phyloP scores from a whole-genome alignment of 176 grass and related monocot genomes.

The Poa pratensis region DNA sequence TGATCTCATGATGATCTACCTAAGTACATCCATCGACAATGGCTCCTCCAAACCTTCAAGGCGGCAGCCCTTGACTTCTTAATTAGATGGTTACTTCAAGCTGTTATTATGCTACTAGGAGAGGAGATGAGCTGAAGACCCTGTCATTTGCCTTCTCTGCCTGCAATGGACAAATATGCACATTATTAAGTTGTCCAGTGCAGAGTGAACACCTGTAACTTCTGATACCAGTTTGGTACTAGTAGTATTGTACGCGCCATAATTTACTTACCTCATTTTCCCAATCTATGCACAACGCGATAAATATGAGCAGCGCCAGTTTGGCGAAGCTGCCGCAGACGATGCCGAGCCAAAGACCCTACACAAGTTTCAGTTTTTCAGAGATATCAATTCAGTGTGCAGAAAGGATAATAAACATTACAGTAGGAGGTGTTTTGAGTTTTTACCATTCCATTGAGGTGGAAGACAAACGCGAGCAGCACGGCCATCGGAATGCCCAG shows the following conservation, averaged over 20 bases:
- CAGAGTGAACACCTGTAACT: not conserved
- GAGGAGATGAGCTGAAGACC: not conserved
- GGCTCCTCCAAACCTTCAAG: not conserved
- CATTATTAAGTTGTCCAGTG: not conserved
- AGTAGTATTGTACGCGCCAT: not conserved
- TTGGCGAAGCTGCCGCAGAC: slow-evolving; percentile 44
- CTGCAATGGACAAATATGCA: not conserved
- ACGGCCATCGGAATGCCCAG: slow-evolving; percentile 37
- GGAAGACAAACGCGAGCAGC: slow-evolving; percentile 34
- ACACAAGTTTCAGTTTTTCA: not conserved
- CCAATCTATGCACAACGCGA: slow-evolving; percentile 34
- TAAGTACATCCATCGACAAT: not conserved
- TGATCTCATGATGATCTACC: not conserved
- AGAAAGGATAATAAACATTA: not conserved
- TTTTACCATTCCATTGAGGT: slow-evolving; percentile 46
- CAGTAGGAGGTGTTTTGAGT: not conserved
- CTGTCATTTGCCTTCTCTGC: slow-evolving; percentile 22
- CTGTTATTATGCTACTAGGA: not conserved
- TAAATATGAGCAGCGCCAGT: slow-evolving; percentile 4
- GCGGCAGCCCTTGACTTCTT: no score
- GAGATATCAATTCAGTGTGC: not conserved
- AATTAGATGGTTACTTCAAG: no score
- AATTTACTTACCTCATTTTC: slow-evolving; percentile 6
- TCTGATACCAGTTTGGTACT: not conserved
- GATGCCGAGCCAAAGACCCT: slow-evolving; percentile 44